Percentiles rank a stretch among this genome's conserved stretches.
Evolutionary conservation across 495 filamentous ascomycete species (phyloP).

Genomic region (Aspergillus saccharolyticus): DNA sequence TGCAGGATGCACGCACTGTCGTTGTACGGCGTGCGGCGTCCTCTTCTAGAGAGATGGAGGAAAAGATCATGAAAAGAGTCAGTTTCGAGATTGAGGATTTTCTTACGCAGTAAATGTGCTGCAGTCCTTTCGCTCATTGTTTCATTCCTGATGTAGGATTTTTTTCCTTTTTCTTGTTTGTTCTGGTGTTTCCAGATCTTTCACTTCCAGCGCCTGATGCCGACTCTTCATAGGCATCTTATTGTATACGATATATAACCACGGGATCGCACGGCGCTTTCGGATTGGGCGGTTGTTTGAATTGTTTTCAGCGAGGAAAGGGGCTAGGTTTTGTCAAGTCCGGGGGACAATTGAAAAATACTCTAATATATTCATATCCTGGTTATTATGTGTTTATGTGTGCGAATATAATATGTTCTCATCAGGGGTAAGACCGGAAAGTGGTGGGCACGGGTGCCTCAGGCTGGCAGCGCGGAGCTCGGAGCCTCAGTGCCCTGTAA

Average conservation of each 20-base stretch:
- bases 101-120: slow-evolving; percentile 42
- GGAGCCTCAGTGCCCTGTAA: not conserved
- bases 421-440: not conserved
- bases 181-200: not conserved
- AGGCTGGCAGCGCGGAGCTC: too few relatives aligned
- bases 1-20: slow-evolving; percentile 49
- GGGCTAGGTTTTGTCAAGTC: too few relatives aligned
- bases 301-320: too few relatives aligned
- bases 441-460: not conserved
- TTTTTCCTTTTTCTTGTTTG: not conserved
- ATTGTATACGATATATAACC: not conserved
- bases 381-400: too few relatives aligned
- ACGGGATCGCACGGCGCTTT: not conserved
- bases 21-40: slow-evolving; percentile 51
- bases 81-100: slow-evolving; percentile 83
- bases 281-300: not conserved
- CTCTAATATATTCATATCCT: too few relatives aligned
- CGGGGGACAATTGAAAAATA: too few relatives aligned
- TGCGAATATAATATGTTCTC: too few relatives aligned
- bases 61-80: slow-evolving; percentile 63
- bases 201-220: too few relatives aligned
- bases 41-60: slow-evolving; percentile 46
- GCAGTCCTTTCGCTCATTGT: not conserved
- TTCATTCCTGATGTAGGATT: not conserved
- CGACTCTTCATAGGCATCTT: not conserved